Base-by-base conservation (phyloP, 1,284 basidiomycete genomes). In the Lentinula novae-zelandiae region DNA sequence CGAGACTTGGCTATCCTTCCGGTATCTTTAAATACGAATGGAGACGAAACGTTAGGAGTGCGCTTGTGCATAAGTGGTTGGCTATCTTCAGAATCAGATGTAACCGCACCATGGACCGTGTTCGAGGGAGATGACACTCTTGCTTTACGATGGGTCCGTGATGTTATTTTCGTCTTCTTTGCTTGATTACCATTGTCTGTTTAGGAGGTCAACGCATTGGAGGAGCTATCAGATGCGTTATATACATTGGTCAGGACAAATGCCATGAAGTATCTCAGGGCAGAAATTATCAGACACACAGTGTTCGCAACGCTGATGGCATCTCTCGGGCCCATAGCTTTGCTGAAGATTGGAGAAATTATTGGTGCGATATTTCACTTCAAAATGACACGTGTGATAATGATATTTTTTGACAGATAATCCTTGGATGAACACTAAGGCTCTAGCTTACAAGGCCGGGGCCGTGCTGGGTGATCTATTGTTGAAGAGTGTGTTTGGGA, bases 41-140 rank as follows among this genome's bases (percentile, higher is more conserved):
- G 68, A 12, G 70, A 74, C 46, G 79, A 84, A 50, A 82, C 81
- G 1, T 72, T 85, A 46, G 82, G 77, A 0, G 78, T 84, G 0
- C 72, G 82, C 40, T 65, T 86, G 22, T 85, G 84, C 64, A 76
- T 84, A 5, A 84, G 81, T 63, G 84, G 84, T 8, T 86, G 83
- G 83, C 67, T 85, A 49, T 67, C 72, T 6, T 68, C 72, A 7
- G 69, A 67, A 39, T 72, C 75, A 4, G 83, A 85, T 65, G 78
- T 85, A 15, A 76, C 74, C 2, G 77, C 75, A 5, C 83, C 84
- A 2, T 85, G 84, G 84, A 77, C 73, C 0, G 69, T 84, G 3
- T 82, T 83, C 64, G 75, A 69, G 22, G 80, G 76, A 9, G 78
- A 81, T 53, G 82, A 85, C 63, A 84, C 83, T 0, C 82, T 78